Conservation (phyloP, 192 early-diverging fungal genomes). For the Bifiguratus adelaidae region DNA sequence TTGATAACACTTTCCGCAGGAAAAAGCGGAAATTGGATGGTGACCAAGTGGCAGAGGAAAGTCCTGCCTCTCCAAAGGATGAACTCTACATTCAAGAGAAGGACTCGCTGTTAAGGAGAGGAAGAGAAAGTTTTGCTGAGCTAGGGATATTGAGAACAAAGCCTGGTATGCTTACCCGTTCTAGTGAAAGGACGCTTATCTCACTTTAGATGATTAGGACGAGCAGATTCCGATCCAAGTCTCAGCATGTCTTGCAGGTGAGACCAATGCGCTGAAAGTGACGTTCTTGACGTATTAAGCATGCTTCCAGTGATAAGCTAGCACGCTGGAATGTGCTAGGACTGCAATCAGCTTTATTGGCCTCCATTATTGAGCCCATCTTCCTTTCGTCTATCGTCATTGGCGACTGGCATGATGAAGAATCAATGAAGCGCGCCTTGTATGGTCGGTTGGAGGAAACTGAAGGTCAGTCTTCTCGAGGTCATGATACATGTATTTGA, state of each 20-base stretch:
- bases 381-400: conserved; percentile 55
- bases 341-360: conserved; percentile 58
- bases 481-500: background rate
- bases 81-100: background rate
- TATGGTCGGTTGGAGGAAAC: conserved; percentile 30
- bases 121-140: conserved; percentile 41
- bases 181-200: background rate
- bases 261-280: background rate
- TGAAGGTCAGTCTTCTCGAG: background rate
- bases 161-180: conserved; percentile 30
- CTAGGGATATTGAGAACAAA: conserved; percentile 66
- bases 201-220: conserved; percentile 12
- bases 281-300: background rate
- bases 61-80: too few species aligned
- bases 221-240: conserved; percentile 62
- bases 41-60: conserved; percentile 5
- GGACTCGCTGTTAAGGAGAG: conserved; percentile 31
- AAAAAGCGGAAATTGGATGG: background rate
- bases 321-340: conserved; percentile 82
- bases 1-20: background rate
- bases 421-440: conserved; percentile 55
- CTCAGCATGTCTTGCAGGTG: conserved; percentile 67
- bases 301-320: conserved; percentile 71
- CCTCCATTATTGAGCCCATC: conserved; percentile 51
- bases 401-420: conserved; percentile 55